Evolutionary conservation across 2,329 filamentous ascomycete genomes (phyloP).

Genomic region (Claviceps africana): DNA sequence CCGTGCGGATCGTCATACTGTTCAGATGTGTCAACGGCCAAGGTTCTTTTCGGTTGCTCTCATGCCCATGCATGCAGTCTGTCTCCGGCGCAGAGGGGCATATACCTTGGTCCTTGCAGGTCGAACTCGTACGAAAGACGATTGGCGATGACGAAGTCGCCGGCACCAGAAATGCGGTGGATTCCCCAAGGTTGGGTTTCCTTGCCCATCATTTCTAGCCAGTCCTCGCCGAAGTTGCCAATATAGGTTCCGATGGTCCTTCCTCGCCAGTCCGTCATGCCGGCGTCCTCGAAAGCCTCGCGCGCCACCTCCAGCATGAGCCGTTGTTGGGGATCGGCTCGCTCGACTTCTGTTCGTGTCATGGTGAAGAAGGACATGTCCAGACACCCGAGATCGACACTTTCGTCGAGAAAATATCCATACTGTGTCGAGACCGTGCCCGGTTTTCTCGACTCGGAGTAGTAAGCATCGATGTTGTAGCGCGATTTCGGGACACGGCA

Average conservation of each 20-base stretch:
- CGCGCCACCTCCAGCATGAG: conserved; percentile 15
- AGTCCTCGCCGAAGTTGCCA: conserved; percentile 18
- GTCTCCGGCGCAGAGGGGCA: neutral
- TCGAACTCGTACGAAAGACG: conserved; percentile 19
- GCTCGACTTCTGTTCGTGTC: conserved; percentile 13
- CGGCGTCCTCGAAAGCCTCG: conserved; percentile 15
- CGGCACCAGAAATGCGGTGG: conserved; percentile 12
- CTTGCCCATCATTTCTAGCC: conserved; percentile 8
- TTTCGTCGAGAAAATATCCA: conserved; percentile 15
- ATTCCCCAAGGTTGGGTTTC: conserved; percentile 10
- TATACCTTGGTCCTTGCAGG: conserved; percentile 19
- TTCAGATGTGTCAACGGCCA: neutral
- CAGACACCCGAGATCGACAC: conserved; percentile 12
- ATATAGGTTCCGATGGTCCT: conserved; percentile 16
- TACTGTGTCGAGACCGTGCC: conserved; percentile 6
- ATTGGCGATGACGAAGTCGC: conserved; percentile 17
- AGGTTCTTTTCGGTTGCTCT: neutral
- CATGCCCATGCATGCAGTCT: neutral
- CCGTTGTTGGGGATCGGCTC: conserved; percentile 18
- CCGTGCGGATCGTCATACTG: conserved; percentile 22
- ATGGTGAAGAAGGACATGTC: conserved; percentile 21
- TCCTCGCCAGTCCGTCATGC: conserved; percentile 13
- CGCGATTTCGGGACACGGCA: neutral
- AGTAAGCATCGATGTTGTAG: neutral
- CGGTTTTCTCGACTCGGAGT: neutral